Evolutionary conservation across 192 early-diverging fungal species (phyloP).

Genomic region (Entomortierella lignicola): DNA sequence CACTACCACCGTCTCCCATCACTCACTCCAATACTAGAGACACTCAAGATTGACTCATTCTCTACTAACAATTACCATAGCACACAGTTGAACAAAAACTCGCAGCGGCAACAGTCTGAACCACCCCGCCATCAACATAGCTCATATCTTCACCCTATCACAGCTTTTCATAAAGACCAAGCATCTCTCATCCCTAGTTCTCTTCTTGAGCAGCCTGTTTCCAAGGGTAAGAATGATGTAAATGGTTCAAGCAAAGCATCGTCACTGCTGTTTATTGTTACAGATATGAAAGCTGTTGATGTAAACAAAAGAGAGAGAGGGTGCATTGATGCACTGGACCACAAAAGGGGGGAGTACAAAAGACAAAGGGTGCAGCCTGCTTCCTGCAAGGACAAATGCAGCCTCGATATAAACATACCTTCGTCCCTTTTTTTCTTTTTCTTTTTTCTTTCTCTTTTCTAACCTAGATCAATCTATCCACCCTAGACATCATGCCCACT

Average conservation of each 20-base stretch:
- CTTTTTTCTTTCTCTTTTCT: not conserved
- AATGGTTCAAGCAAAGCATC: too few relatives aligned
- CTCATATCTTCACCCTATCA: not conserved
- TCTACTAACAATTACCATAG: not conserved
- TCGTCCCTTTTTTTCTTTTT: not conserved
- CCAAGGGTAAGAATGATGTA: conserved; percentile 9
- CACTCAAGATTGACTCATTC: not conserved
- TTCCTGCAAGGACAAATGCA: conserved; percentile 2
- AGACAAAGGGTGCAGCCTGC: not conserved
- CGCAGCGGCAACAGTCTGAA: not conserved
- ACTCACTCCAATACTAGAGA: not conserved
- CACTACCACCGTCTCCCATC: not conserved
- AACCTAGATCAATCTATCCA: too few relatives aligned
- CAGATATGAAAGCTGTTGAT: not conserved
- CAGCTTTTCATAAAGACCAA: not conserved
- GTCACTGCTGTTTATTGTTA: too few relatives aligned
- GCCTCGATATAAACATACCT: not conserved
- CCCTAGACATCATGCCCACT: conserved; percentile 40
- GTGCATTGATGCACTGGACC: not conserved
- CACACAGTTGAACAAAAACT: too few relatives aligned
- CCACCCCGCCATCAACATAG: not conserved
- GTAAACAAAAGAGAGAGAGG: not conserved
- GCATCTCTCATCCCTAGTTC: not conserved
- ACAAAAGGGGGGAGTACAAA: too few relatives aligned
- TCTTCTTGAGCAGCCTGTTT: conserved; percentile 1